Evolutionary conservation across 2,329 filamentous ascomycete species (phyloP), one percentile per base, ranked within the genome.

Genomic region (Acarospora socialis): DNA sequence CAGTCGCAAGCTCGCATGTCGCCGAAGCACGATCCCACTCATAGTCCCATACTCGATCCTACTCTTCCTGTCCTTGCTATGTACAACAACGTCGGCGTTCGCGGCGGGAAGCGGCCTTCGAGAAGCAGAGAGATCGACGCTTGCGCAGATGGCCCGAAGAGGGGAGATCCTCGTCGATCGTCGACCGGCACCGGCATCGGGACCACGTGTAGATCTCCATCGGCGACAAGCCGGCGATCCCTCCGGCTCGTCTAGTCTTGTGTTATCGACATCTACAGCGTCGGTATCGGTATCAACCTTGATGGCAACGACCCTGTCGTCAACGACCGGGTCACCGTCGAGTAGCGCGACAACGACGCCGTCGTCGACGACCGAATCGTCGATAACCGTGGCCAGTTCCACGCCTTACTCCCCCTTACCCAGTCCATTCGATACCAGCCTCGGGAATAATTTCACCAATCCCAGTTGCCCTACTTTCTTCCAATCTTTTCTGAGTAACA

Each of bases 391-490:
- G 7, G 6, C 29, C 9, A 34, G 24, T 14, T 25, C 29, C 12
- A 24, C 38, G 5, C 19, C 29, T 8, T 9, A 53, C 1, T 57
- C 54, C 31, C 56, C 65, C 4, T 55, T 78, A 24, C 80, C 77
- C 0, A 69, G 55, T 7, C 67, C 77, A 2, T 81, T 82, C 46
- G 79, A 84, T 44, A 73, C 67, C 34, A 68, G 65, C 29, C 52
- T 79, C 18, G 65, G 66, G 5, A 64, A 64, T 27, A 69, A 68
- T 46, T 67, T 66, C 48, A 68, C 65, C 7, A 50, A 51, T 20
- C 32, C 47, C 15, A 57, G 59, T 4, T 86, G 80, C 47, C 70
- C 73, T 3, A 51, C 50, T 4, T 86, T 87, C 55, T 76, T 92
- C 52, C 62, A 69, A 31, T 53, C 53, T 2, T 73, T 92, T 45